These are phyloP conservation scores for Talaromyces sp. DNA, from an alignment of 2,329 filamentous ascomycete genomes.

Conservation along the genomic window DNA sequence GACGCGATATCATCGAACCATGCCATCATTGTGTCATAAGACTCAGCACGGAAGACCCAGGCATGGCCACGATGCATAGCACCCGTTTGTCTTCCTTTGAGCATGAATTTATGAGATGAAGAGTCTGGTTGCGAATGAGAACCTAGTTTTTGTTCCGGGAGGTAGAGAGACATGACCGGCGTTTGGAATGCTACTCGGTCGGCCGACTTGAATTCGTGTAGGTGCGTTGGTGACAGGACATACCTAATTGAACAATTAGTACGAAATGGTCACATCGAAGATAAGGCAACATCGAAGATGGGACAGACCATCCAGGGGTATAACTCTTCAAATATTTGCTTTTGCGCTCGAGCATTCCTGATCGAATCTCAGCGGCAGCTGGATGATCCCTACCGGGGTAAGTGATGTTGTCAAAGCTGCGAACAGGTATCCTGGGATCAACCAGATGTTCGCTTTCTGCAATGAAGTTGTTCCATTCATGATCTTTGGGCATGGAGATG, in stretches of 20 bases:
- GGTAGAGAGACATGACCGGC: conserved; percentile 92
- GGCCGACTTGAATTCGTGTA: conserved; percentile 98
- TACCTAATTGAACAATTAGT: conserved; percentile 59
- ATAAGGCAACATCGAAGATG: neutral
- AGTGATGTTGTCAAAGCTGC: conserved; percentile 74
- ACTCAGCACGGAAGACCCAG: conserved; percentile 65
- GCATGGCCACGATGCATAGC: conserved; percentile 77
- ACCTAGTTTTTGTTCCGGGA: conserved; percentile 91
- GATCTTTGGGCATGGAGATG: conserved; percentile 87
- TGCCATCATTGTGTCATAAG: conserved; percentile 90
- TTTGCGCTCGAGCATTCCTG: conserved; percentile 91
- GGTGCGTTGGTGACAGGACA: conserved; percentile 89
- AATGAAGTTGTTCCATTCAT: conserved; percentile 85
- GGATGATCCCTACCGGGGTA: conserved; percentile 89
- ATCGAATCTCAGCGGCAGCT: conserved; percentile 76
- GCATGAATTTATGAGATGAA: conserved; percentile 93
- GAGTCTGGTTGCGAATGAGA: conserved; percentile 80
- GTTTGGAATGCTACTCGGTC: conserved; percentile 78
- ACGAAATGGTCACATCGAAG: neutral
- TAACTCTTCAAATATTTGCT: conserved; percentile 99
- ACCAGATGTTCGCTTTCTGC: conserved; percentile 79
- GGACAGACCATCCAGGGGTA: conserved; percentile 80
- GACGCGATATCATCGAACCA: conserved; percentile 93
- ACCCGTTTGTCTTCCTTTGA: conserved; percentile 93
- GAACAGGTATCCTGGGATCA: conserved; percentile 74